Conservation (phyloP, 2,329 filamentous ascomycete species). For the Colletotrichum neosansevieriae region DNA sequence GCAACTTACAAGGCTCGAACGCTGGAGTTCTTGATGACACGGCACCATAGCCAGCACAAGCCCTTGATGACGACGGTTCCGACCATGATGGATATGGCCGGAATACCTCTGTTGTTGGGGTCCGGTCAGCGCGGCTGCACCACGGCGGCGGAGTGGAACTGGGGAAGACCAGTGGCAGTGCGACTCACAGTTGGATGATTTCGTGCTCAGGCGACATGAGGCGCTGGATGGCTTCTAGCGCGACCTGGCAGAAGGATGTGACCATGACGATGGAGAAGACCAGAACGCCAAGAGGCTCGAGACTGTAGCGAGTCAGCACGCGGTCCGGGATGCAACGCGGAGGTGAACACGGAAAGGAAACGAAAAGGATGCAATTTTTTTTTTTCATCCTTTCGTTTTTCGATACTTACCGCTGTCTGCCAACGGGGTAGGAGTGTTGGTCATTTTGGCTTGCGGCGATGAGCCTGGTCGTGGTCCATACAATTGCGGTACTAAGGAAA, state of each 20-base stretch:
- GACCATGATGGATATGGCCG: constrained; percentile 84
- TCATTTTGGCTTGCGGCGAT: constrained; percentile 76
- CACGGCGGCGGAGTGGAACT: neutral
- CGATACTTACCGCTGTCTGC: constrained; percentile 66
- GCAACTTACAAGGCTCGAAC: constrained; percentile 78
- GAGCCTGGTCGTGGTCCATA: constrained; percentile 81
- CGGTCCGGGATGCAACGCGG: constrained; percentile 15
- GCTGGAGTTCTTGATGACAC: constrained; percentile 85
- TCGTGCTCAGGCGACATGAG: constrained; percentile 71
- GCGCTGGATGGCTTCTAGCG: constrained; percentile 75
- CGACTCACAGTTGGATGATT: constrained; percentile 73
- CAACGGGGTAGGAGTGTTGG: constrained; percentile 82
- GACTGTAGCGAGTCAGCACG: constrained; percentile 52
- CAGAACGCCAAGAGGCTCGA: constrained; percentile 84
- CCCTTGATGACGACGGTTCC: constrained; percentile 86
- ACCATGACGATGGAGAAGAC: constrained; percentile 91
- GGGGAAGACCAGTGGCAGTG: neutral
- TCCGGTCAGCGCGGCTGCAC: constrained; percentile 25
- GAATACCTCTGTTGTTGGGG: constrained; percentile 60
- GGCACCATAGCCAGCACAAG: constrained; percentile 88
- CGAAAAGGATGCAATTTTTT: neutral
- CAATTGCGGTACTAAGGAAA: constrained; percentile 84
- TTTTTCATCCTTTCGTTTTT: neutral
- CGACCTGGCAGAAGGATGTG: constrained; percentile 84
- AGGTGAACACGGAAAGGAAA: neutral